A percentile compares a stretch with the other conserved stretches of the same genome.
Conservation (phyloP, 768 basidiomycete species). For the Rhizopogon roseolus region DNA sequence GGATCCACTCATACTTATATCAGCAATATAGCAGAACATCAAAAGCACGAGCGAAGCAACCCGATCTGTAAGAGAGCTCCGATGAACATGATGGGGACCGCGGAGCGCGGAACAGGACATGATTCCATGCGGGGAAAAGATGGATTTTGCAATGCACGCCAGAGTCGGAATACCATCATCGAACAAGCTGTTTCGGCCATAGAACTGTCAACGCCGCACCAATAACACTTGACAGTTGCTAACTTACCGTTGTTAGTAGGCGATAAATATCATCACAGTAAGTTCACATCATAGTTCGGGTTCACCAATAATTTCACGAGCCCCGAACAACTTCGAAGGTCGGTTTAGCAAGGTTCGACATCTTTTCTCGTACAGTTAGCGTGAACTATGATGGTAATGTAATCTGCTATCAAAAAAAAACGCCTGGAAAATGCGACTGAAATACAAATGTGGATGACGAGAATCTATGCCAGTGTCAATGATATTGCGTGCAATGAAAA, state of each 20-base stretch:
- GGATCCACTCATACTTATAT: not conserved
- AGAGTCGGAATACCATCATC: conserved; percentile 1
- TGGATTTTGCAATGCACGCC: not conserved
- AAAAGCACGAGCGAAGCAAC: not conserved
- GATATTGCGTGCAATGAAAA: conserved; percentile 22
- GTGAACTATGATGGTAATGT: conserved; percentile 23
- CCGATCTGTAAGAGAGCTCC: not conserved
- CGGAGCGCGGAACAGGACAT: conserved; percentile 10
- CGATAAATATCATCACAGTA: not conserved
- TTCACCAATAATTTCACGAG: not conserved
- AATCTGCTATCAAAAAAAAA: conserved; percentile 23
- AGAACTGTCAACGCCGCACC: conserved; percentile 1
- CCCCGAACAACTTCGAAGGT: conserved; percentile 5
- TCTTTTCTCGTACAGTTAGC: not conserved
- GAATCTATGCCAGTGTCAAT: conserved; percentile 33
- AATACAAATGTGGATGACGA: conserved; percentile 29
- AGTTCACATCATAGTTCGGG: not conserved
- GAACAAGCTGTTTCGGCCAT: conserved; percentile 4
- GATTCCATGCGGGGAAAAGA: conserved; percentile 8
- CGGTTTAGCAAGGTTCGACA: not conserved
- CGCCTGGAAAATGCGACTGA: conserved; percentile 28
- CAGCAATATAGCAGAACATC: not conserved
- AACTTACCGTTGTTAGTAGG: not conserved
- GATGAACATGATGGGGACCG: conserved; percentile 6
- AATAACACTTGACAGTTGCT: not conserved